Conservation (phyloP, 2,329 filamentous ascomycete species). For the Ophiostoma montium region DNA sequence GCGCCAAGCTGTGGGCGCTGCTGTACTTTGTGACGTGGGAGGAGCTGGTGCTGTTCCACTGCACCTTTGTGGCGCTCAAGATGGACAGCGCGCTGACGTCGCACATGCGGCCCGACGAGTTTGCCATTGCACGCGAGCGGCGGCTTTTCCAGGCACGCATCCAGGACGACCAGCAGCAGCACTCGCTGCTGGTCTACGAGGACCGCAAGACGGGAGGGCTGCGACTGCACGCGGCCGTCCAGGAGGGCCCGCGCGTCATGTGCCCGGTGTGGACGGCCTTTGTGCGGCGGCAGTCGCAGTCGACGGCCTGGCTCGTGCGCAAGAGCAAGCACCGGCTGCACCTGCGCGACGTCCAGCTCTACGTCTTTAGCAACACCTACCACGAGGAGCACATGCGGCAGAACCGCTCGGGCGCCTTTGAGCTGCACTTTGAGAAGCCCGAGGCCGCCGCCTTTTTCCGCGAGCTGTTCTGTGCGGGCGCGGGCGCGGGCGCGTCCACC, state of each 20-base stretch:
- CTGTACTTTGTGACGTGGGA: slow-evolving; percentile 47
- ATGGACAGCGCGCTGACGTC: slow-evolving; percentile 31
- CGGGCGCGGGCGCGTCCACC: slow-evolving; percentile 10
- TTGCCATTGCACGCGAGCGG: slow-evolving; percentile 32
- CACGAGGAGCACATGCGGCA: slow-evolving; percentile 36
- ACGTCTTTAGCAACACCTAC: slow-evolving; percentile 45
- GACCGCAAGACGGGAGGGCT: slow-evolving; percentile 33
- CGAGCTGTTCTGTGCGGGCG: slow-evolving; percentile 24
- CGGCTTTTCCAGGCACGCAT: slow-evolving; percentile 41
- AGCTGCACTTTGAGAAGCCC: slow-evolving; percentile 34
- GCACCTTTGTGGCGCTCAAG: slow-evolving; percentile 43
- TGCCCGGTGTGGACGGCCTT: slow-evolving; percentile 54
- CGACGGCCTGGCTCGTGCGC: slow-evolving; percentile 36
- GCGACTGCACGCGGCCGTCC: slow-evolving; percentile 41
- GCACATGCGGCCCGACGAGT: slow-evolving; percentile 29
- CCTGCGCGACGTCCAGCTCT: slow-evolving; percentile 40
- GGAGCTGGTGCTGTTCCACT: slow-evolving; percentile 48
- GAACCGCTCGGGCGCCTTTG: slow-evolving; percentile 32
- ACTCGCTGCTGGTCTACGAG: slow-evolving; percentile 39
- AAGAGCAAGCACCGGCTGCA: slow-evolving; percentile 32
- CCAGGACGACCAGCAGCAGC: slow-evolving; percentile 36
- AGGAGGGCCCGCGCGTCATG: slow-evolving; percentile 33
- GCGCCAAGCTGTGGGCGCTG: slow-evolving; percentile 37
- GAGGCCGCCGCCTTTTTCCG: slow-evolving; percentile 27
- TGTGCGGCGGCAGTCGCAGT: slow-evolving; percentile 36